These are phyloP conservation scores for Boletus reticuloceps DNA, from an alignment of 768 basidiomycete species.

Conservation along the genomic window DNA sequence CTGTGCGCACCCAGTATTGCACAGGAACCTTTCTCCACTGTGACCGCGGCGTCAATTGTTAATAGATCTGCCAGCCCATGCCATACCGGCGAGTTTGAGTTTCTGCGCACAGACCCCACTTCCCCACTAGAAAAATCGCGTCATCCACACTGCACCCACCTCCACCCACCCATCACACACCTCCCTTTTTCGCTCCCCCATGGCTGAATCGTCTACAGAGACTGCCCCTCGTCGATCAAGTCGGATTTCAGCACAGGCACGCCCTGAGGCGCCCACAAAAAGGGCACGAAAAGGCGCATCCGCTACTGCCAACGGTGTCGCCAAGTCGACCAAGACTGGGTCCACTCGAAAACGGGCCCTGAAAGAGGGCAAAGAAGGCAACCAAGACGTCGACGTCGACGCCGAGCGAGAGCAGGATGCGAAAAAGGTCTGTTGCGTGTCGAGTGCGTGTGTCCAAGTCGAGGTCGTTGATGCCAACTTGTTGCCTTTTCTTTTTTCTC, in stretches of 20 bases:
- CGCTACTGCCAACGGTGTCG: constrained; percentile 16
- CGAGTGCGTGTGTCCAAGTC: background rate
- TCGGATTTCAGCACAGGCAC: constrained; percentile 51
- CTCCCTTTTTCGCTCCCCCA: background rate
- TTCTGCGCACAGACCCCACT: constrained; percentile 24
- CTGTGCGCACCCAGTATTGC: constrained; percentile 1
- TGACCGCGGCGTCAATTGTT: constrained; percentile 15
- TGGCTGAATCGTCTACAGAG: constrained; percentile 12
- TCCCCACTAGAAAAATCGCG: no score
- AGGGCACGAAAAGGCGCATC: constrained; percentile 15
- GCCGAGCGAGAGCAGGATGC: constrained; percentile 15
- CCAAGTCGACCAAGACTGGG: constrained; percentile 31
- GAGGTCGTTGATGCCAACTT: background rate
- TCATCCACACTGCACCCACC: constrained; percentile 4
- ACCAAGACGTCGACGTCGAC: constrained; percentile 13
- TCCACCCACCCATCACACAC: background rate
- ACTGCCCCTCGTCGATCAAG: constrained; percentile 53
- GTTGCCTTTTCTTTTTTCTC: background rate
- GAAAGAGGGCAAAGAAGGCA: constrained; percentile 19
- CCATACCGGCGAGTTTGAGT: constrained; percentile 18
- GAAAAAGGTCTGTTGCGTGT: constrained; percentile 24
- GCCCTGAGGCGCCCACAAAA: constrained; percentile 26
- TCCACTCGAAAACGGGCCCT: constrained; percentile 36
- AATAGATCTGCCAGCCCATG: constrained; percentile 11
- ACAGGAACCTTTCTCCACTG: background rate